These are phyloP conservation scores for Withania somnifera DNA, from an alignment of 305 asterid genomes.

Conservation along the genomic window DNA sequence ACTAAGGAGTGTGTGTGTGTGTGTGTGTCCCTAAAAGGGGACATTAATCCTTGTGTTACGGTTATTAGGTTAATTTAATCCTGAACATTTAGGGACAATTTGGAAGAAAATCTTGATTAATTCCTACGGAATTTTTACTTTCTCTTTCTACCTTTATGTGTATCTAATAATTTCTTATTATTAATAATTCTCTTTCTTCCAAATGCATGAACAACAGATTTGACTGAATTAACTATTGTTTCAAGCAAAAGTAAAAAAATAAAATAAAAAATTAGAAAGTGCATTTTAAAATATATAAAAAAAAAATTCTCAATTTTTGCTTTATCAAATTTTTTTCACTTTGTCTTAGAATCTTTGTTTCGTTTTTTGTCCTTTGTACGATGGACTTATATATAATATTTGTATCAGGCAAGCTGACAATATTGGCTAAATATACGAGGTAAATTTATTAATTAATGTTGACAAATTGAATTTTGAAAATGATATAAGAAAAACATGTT, in stretches of 20 bases:
- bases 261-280: too few relatives aligned
- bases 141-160: background rate
- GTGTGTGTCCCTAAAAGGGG: conserved; percentile 19
- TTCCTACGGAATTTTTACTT: background rate
- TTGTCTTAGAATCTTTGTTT: background rate
- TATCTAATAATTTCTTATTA: background rate
- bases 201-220: background rate
- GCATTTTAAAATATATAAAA: too few relatives aligned
- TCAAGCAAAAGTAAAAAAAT: background rate
- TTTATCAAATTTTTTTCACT: background rate
- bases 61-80: conserved; percentile 13
- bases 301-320: too few relatives aligned
- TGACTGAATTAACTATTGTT: background rate
- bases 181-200: background rate
- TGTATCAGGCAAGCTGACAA: background rate
- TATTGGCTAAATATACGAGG: background rate
- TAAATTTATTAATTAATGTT: background rate
- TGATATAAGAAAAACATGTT: background rate
- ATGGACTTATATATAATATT: background rate
- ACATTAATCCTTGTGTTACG: conserved; percentile 29
- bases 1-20: background rate
- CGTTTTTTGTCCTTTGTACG: background rate
- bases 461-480: background rate
- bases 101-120: conserved; percentile 7
- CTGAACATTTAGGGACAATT: conserved; percentile 21